These are phyloP conservation scores for Blechomonas ayalai DNA, from an alignment of 208 protist species.

Conservation along the genomic window DNA sequence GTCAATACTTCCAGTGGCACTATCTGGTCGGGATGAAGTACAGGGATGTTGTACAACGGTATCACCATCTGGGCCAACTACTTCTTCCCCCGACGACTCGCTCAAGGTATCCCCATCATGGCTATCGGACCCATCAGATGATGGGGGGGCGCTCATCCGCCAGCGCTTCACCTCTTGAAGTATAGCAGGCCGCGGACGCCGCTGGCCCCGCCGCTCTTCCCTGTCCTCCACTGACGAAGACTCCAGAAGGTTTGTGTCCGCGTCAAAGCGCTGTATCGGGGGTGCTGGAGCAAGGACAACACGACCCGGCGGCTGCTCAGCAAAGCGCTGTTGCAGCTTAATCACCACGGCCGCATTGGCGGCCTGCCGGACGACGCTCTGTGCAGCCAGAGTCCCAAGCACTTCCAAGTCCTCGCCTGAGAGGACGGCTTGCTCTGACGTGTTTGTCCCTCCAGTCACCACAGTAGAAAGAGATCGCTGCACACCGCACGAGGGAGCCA, in stretches of 20 bases:
- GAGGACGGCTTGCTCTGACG: no score
- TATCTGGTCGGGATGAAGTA: no score
- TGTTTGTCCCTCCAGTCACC: no score
- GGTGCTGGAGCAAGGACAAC: slow-evolving; percentile 17
- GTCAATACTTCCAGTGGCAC: no score
- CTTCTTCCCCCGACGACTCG: no score
- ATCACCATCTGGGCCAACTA: no score
- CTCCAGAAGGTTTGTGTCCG: slow-evolving; percentile 36
- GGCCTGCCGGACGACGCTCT: slow-evolving; percentile 23
- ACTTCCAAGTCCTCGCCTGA: no score
- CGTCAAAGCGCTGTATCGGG: slow-evolving; percentile 23
- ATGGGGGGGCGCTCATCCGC: slow-evolving; percentile 41
- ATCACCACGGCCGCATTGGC: slow-evolving; percentile 40
- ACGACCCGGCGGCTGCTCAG: slow-evolving; percentile 13
- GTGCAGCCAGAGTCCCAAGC: slow-evolving; percentile 6
- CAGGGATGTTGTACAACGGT: no score
- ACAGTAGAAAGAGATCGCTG: no score
- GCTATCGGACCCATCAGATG: slow-evolving; percentile 1
- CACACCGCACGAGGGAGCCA: no score
- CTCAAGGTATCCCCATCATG: no score
- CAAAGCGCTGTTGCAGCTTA: slow-evolving; percentile 15
- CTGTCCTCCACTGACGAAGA: slow-evolving; percentile 28
- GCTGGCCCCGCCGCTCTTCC: slow-evolving; percentile 10
- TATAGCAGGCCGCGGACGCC: slow-evolving; percentile 4
- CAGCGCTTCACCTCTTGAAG: slow-evolving; percentile 23